Evolutionary conservation across 1,139 yeast genomes (phyloP).

Genomic region (Taphrina communis): DNA sequence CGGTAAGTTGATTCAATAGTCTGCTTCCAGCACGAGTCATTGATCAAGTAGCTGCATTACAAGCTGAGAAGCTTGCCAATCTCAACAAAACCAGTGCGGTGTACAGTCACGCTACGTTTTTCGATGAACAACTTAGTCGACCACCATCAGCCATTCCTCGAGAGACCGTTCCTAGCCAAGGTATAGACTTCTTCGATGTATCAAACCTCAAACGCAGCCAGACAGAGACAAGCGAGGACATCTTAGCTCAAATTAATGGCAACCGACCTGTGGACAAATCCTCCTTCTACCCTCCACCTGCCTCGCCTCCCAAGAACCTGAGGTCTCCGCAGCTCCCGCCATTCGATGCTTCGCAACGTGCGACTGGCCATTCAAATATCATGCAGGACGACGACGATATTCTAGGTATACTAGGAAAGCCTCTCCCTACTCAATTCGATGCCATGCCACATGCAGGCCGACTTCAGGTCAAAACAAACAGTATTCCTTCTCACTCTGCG

Average conservation of each 20-base stretch:
- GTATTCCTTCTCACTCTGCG: background rate
- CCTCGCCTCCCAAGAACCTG: background rate
- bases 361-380: background rate
- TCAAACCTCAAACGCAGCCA: constrained; percentile 17
- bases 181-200: background rate
- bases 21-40: no score
- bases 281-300: constrained; percentile 33
- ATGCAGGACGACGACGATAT: constrained; percentile 23
- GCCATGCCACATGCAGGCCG: background rate
- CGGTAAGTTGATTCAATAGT: background rate
- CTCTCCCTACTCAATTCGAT: background rate
- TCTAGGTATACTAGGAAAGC: constrained; percentile 33
- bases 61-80: constrained; percentile 15
- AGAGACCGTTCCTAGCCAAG: background rate
- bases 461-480: background rate
- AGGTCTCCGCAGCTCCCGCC: background rate
- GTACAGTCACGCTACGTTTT: constrained; percentile 2
- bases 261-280: constrained; percentile 25
- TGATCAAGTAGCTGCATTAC: constrained; percentile 18
- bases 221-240: constrained; percentile 37
- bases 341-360: background rate
- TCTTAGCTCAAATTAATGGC: constrained; percentile 34
- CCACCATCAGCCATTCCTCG: constrained; percentile 11
- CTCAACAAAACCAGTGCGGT: background rate
- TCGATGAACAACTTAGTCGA: constrained; percentile 17